Base-by-base conservation (phyloP, 345 rosid genomes). In the Bruguiera sexangula region DNA sequence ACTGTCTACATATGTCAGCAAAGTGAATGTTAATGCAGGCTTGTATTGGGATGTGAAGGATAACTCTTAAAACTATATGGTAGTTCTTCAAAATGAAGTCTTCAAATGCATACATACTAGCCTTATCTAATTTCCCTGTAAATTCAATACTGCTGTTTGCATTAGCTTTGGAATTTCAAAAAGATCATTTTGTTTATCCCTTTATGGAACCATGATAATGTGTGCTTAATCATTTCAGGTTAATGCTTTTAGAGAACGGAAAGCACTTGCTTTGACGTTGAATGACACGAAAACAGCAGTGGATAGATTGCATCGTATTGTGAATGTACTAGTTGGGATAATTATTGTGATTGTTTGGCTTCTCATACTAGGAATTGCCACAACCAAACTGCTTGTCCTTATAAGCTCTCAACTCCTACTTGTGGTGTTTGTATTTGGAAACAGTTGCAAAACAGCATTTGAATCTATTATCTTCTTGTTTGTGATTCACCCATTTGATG, bases 201-300 rank as follows among this genome's bases (percentile, higher is more conserved):
- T 43, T 13, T 13, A 43, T 43, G 50, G 50, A 43, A 43, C 18
- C 50, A 15, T 15, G 50, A 43, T 43, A 43, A 43, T 43, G 30
- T 56, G 26, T 10, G 9, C 29, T 63, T 60, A 37, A 34, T 62
- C 66, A 7, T 77, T 54, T 60, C 77, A 78, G 81, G 81, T 78
- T 16, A 73, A 78, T 69, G 77, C 77, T 59, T 73, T 78, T 56
- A 69, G 77, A 60, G 77, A 78, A 54, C 65, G 77, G 43, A 73
- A 74, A 65, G 81, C 81, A 11, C 77, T 78, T 29, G 77, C 74
- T 43, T 69, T 73, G 60, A 73, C 77, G 4, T 58, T 73, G 5
- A 69, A 73, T 61, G 77, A 78, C 55, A 78, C 77, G 6, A 78
- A 78, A 72, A 77, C 80, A 8, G 80, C 80, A 8, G 80, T 77